phyloP scores from a whole-genome alignment of 352 stramenopile genomes.

The Blastocystis sp. region DNA sequence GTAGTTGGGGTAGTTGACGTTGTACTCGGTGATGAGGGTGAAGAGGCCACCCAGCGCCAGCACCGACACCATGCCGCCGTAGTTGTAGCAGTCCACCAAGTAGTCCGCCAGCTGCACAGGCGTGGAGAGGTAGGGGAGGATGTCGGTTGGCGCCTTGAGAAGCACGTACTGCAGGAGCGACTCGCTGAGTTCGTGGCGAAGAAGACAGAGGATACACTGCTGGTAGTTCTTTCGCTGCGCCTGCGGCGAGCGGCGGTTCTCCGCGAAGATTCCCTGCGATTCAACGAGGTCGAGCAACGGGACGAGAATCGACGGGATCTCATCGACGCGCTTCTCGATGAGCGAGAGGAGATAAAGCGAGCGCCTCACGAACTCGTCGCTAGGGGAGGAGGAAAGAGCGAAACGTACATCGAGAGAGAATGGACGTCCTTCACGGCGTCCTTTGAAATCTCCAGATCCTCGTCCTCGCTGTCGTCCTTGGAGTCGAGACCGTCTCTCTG shows the following conservation, averaged over 20 bases:
- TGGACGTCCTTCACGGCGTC: background rate
- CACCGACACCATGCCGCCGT: slow-evolving; percentile 71
- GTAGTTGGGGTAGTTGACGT: slow-evolving; percentile 77
- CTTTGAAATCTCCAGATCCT: background rate
- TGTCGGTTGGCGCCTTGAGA: slow-evolving; percentile 69
- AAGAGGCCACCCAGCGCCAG: slow-evolving; percentile 74
- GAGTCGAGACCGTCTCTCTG: background rate
- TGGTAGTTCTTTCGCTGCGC: slow-evolving; percentile 32
- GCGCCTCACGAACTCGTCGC: slow-evolving; percentile 30
- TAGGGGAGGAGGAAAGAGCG: background rate
- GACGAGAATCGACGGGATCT: background rate
- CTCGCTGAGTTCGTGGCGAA: background rate
- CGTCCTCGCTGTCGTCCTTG: background rate
- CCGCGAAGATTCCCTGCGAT: background rate
- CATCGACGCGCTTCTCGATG: slow-evolving; percentile 5
- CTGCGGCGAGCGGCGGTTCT: background rate
- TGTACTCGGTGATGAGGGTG: slow-evolving; percentile 76
- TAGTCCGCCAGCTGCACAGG: slow-evolving; percentile 74
- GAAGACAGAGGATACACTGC: background rate
- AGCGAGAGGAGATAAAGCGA: slow-evolving; percentile 19
- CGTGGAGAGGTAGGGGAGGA: slow-evolving; percentile 73
- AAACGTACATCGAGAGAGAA: background rate
- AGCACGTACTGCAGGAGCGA: slow-evolving; percentile 61
- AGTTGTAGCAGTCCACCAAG: slow-evolving; percentile 73
- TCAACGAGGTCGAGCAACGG: background rate